Evolutionary conservation across 2,329 filamentous ascomycete species (phyloP).

Genomic region (Neocatenulostroma microsporum): DNA sequence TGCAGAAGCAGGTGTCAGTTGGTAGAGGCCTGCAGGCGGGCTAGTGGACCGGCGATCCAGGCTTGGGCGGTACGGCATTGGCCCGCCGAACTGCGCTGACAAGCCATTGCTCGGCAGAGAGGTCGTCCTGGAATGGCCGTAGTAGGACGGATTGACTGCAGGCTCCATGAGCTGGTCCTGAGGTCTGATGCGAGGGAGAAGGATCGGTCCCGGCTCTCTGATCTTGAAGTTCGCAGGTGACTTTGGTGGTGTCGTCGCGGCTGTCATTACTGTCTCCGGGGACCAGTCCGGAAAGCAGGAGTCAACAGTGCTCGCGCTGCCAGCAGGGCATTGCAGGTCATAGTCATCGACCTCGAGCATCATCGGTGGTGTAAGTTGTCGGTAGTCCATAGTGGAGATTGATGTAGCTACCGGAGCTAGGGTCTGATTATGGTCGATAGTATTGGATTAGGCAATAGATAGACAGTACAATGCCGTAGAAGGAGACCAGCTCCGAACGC

Average conservation of each 20-base stretch:
- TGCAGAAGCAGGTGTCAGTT: slow-evolving; percentile 13
- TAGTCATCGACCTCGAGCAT: slow-evolving; percentile 23
- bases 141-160: slow-evolving; percentile 6
- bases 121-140: slow-evolving; percentile 20
- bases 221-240: slow-evolving; percentile 25
- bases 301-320: slow-evolving; percentile 25
- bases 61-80: slow-evolving; percentile 11
- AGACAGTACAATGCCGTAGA: slow-evolving; percentile 11
- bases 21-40: slow-evolving; percentile 14
- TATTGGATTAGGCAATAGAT: slow-evolving; percentile 21
- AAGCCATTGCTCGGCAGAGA: slow-evolving; percentile 24
- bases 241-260: slow-evolving; percentile 23
- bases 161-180: slow-evolving; percentile 25
- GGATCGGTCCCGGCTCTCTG: slow-evolving; percentile 21
- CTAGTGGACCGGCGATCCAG: slow-evolving; percentile 21
- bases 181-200: slow-evolving; percentile 20
- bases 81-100: slow-evolving; percentile 21
- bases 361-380: slow-evolving; percentile 40
- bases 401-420: slow-evolving; percentile 30
- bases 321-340: slow-evolving; percentile 23
- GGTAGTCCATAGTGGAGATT: slow-evolving; percentile 34
- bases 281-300: slow-evolving; percentile 26
- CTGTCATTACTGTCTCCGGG: slow-evolving; percentile 24
- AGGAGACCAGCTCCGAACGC: slow-evolving; percentile 40
- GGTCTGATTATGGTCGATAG: slow-evolving; percentile 9